Evolutionary conservation across 2,329 filamentous ascomycete species (phyloP).

Genomic region (Hymenoscyphus salicellus): DNA sequence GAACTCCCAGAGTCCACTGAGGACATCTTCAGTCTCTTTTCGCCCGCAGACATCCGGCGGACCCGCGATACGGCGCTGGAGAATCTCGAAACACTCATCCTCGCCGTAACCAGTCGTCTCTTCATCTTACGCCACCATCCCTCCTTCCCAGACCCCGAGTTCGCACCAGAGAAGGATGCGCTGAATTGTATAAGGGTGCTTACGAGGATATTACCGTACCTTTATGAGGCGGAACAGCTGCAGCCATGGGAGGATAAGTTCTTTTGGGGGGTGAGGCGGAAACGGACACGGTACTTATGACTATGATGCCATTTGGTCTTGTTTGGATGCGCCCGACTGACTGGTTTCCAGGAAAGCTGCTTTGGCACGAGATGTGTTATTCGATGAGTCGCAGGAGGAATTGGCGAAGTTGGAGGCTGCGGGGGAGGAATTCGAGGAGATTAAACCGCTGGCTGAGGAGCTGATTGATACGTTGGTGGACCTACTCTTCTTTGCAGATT

Average conservation of each 20-base stretch:
- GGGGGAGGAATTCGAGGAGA: constrained; percentile 70
- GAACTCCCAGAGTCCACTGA: constrained; percentile 92
- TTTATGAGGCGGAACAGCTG: constrained; percentile 86
- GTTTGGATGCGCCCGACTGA: constrained; percentile 20
- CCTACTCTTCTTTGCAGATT: constrained; percentile 84
- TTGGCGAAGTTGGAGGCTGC: constrained; percentile 48
- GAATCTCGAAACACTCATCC: constrained; percentile 85
- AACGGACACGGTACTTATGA: constrained; percentile 50
- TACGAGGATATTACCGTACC: constrained; percentile 81
- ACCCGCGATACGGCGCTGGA: constrained; percentile 80
- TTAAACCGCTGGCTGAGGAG: constrained; percentile 86
- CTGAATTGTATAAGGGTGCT: constrained; percentile 92
- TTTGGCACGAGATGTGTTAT: constrained; percentile 73
- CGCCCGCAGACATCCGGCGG: constrained; percentile 80
- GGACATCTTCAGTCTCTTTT: constrained; percentile 95
- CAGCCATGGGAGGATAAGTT: constrained; percentile 86
- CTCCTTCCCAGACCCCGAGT: constrained; percentile 81
- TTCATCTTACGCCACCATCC: constrained; percentile 82
- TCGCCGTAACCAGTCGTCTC: constrained; percentile 78
- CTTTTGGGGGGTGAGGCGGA: constrained; percentile 80
- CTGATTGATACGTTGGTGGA: constrained; percentile 87
- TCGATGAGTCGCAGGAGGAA: constrained; percentile 67
- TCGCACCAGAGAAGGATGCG: constrained; percentile 80
- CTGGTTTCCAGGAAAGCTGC: constrained; percentile 50
- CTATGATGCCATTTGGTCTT: too few relatives aligned